phyloP scores from a whole-genome alignment of 208 protist species.

The Acanthamoeba healyi region DNA sequence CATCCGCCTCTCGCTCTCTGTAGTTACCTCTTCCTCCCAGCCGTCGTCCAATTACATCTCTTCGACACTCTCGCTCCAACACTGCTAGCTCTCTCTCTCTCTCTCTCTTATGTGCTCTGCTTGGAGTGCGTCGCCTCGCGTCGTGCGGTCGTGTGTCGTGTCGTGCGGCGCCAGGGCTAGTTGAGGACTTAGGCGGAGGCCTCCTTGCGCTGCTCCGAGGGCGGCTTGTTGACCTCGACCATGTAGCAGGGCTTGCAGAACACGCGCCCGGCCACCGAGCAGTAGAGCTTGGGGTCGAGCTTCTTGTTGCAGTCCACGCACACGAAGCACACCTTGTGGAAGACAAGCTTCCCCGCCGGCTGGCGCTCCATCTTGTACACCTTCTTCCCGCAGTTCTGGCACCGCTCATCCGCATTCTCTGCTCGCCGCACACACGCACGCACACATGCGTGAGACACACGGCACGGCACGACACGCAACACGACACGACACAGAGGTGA shows the following conservation, averaged over 20 bases:
- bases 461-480: not conserved
- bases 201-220: slow-evolving; percentile 17
- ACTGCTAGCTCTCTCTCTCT: too few species aligned
- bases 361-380: slow-evolving; percentile 43
- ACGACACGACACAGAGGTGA: not conserved
- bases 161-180: too few species aligned
- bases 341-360: slow-evolving; percentile 5
- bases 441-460: not conserved
- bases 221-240: slow-evolving; percentile 33
- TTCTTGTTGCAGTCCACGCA: slow-evolving; percentile 43
- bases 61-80: too few species aligned
- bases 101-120: too few species aligned
- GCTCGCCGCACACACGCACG: not conserved
- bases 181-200: not conserved
- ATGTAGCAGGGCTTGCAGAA: slow-evolving; percentile 47
- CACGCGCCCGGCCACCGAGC: slow-evolving; percentile 28
- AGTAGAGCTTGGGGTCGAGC: slow-evolving; percentile 25
- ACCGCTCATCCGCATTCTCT: slow-evolving; percentile 22
- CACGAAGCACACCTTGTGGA: slow-evolving; percentile 26
- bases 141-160: too few species aligned
- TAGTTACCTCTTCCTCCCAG: too few species aligned
- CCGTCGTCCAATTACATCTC: too few species aligned
- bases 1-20: not conserved
- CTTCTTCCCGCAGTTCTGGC: slow-evolving; percentile 3
- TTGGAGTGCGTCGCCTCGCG: too few species aligned